Evolutionary conservation across 495 filamentous ascomycete genomes (phyloP), one percentile per base, ranked within the genome.

Genomic region (Pseudomonodictys pantanalensis): DNA sequence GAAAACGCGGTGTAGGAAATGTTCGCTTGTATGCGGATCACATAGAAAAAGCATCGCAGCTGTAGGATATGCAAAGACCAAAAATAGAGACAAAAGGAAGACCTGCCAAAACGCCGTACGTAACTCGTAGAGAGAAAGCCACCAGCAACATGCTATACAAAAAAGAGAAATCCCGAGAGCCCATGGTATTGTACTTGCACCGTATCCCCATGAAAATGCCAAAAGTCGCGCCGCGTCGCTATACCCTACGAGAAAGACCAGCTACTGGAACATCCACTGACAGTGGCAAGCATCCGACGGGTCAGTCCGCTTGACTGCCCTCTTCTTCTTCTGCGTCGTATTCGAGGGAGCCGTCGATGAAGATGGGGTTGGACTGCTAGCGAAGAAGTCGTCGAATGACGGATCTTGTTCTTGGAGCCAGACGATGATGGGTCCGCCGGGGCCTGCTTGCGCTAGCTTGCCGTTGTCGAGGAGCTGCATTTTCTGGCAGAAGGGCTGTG

Each of bases 401-500:
- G 81, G 78, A 62, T 81, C 75, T 15, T 72, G 67, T 72, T 91
- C 89, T 45, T 80, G 73, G 25, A 92, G 81, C 22, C 78, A 65
- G 23, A 92, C 72, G 2, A 75, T 78, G 24, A 83, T 71, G 1
- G 72, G 72, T 0, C 78, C 71, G 6, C 74, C 76, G 20, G 60
- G 72, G 2, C 56, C 8, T 15, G 81, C 67, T 20, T 78, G 73
- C 8, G 69, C 67, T 9, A 83, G 67, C 3, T 66, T 58, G 3
- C 78, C 77, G 56, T 82, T 69, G 17, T 77, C 66, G 33, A 81
- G 70, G 20, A 95, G 78, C 64, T 83, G 75, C 75, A 89, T 86
- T 65, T 91, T 84, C 45, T 88, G 81, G 71, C 90, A 95, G 62
- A 83, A 83, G 2, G 87, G 82, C 48, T 73, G 62, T 3, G 52